Evolutionary conservation across 164 flowering plant genomes (phyloP), one percentile per base, ranked within the genome.

Genomic region (Tetracentron sinense): DNA sequence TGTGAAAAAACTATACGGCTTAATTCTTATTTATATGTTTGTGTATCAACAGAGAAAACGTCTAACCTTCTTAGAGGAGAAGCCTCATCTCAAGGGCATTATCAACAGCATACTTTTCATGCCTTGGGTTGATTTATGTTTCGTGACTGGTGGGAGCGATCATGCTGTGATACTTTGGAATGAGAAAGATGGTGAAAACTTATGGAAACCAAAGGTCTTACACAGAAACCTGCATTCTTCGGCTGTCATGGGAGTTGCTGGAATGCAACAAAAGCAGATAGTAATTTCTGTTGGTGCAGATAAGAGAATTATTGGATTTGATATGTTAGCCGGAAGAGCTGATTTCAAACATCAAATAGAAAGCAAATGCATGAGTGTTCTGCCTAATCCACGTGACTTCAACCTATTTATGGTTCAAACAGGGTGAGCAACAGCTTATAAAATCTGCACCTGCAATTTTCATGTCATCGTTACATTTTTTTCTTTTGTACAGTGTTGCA

Each of bases 211-310:
- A 21, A 85, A 85, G 75, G 38, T 73, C 1, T 52, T 94, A 74
- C 99, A 94, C 66, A 82, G 86, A 69, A 77, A 76, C 70, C 14
- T 74, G 35, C 99, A 94, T 78, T 83, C 96, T 33, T 86, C 97
- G 47, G 90, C 97, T 66, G 99, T 94, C 10, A 94, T 94, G 99
- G 96, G 96, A 59, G 93, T 91, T 69, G 91, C 96, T 35, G 99
- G 97, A 51, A 69, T 88, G 81, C 84, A 78, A 65, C 82, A 88
- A 27, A 89, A 81, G 81, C 78, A 85, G 49, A 67, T 88, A 44
- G 77, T 91, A 17, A 17, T 94, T 42, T 89, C 99, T 70, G 96
- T 63, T 62, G 97, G 99, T 51, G 85, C 89, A 38, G 99, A 94
- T 72, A 94, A 83, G 75, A 77, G 92, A 65, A 83, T 91, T 54